Evolutionary conservation across 257 asterid species (phyloP), one percentile per base, ranked within the genome.

Genomic region (Misopates orontium): DNA sequence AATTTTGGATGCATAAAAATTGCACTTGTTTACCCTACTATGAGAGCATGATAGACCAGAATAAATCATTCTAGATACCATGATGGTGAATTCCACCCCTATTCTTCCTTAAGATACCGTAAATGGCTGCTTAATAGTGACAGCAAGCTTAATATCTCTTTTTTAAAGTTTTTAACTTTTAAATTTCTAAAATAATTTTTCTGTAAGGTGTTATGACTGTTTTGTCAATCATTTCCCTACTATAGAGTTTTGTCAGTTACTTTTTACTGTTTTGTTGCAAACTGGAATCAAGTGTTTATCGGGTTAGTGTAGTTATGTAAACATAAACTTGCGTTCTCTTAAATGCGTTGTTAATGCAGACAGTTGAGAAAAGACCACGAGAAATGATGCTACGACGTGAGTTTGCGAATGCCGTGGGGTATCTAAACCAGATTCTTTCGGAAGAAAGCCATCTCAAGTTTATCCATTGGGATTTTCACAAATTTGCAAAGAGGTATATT

Each of bases 301-400:
- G 40, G 56, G 52, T 48, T 54, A 1, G 16, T 53, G 10, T 56
- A 36, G 6, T 60, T 48, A 21, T 18, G 11, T 14, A 24, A 50
- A 17, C 17, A 24, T 9, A 45, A 4, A 20, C 52, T 57, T 56
- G 8, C 54, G 59, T 44, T 47, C 4, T n/a, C 57, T 22, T 28
- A 40, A 3, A 19, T 12, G n/a, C 24, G 10, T 41, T 25, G 54
- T 57, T 67, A 40, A 74, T 73, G 64, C 86, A 93, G 99, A 93
- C 97, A 8, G 93, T 93, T 56, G 99, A 93, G 82, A 93, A 93
- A 82, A 82, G 99, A 71, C 99, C 99, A 20, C 81, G 99, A 73
- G 99, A 93, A 77, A 93, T 93, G 99, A 93, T 93, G 99, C 78
- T 93, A 66, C 85, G 99, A 81, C 96, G 99, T 64, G 99, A 93